Evolutionary conservation across 495 filamentous ascomycete species (phyloP).

Genomic region (Apodospora peruviana): DNA sequence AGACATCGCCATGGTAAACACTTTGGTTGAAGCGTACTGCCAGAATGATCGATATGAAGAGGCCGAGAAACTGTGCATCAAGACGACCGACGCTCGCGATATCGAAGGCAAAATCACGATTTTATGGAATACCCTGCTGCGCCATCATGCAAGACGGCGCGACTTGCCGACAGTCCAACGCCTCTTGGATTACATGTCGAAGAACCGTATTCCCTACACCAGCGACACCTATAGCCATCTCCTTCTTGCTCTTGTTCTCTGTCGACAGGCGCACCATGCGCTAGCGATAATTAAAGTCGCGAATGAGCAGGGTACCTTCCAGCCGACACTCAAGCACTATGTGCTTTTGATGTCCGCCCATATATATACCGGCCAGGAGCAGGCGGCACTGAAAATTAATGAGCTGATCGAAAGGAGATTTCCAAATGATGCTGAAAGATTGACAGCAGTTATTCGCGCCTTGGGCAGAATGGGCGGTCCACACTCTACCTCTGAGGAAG

Average conservation of each 20-base stretch:
- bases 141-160: conserved; percentile 58
- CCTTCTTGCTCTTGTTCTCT: conserved; percentile 61
- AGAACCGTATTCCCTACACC: conserved; percentile 53
- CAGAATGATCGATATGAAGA: conserved; percentile 50
- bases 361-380: conserved; percentile 30
- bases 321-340: conserved; percentile 57
- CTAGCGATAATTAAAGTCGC: conserved; percentile 56
- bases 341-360: conserved; percentile 27
- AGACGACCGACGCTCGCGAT: conserved; percentile 33
- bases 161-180: conserved; percentile 57
- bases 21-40: conserved; percentile 64
- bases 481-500: too few relatives aligned
- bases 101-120: conserved; percentile 39
- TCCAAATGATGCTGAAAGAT: conserved; percentile 22
- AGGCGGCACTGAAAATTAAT: conserved; percentile 23
- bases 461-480: conserved; percentile 19
- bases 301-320: conserved; percentile 51
- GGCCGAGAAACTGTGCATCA: conserved; percentile 55
- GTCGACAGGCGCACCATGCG: conserved; percentile 59
- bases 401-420: conserved; percentile 26
- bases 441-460: conserved; percentile 29
- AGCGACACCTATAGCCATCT: conserved; percentile 67
- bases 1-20: conserved; percentile 50
- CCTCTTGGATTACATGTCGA: conserved; percentile 58
- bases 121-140: conserved; percentile 77